A percentile compares a stretch with the other conserved stretches of the same genome.
These are phyloP conservation scores for Ceratocystis cacaofunesta DNA, from an alignment of 2,329 filamentous ascomycete species.

Conservation along the genomic window DNA sequence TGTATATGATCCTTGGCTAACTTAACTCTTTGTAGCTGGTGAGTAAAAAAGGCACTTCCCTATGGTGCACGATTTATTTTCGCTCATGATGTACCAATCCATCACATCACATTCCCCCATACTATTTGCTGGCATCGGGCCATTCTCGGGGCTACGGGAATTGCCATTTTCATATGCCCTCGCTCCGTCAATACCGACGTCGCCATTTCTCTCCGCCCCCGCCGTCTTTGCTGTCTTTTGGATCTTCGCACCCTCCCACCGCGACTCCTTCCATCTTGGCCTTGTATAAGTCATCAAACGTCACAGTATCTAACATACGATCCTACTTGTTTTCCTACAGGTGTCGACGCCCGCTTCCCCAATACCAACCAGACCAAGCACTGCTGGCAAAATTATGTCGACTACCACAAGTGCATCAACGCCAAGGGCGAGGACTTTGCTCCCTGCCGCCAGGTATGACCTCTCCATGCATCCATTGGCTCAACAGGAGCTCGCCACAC, in stretches of 20 bases:
- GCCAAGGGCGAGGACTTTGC: constrained; percentile 98
- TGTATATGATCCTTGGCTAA: constrained; percentile 29
- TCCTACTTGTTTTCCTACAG: constrained; percentile 31
- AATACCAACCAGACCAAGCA: constrained; percentile 98
- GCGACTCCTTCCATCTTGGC: background rate
- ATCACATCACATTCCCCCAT: background rate
- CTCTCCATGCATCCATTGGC: background rate
- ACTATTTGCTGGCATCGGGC: background rate
- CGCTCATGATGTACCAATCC: background rate
- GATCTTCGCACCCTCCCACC: background rate
- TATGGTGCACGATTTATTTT: background rate
- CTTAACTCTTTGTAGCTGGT: constrained; percentile 29
- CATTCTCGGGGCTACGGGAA: background rate
- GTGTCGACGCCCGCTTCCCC: constrained; percentile 97
- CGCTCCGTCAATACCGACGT: background rate
- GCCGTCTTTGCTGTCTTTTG: background rate
- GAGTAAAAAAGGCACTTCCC: constrained; percentile 22
- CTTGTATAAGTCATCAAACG: background rate
- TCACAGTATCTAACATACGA: constrained; percentile 9
- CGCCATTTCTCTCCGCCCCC: background rate
- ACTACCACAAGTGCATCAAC: constrained; percentile 99
- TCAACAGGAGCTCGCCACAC: background rate
- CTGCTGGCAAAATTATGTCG: constrained; percentile 99
- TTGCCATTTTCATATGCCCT: background rate
- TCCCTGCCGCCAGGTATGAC: constrained; percentile 79